phyloP scores from a whole-genome alignment of 2,329 filamentous ascomycete genomes.

The Exophiala mesophila region DNA sequence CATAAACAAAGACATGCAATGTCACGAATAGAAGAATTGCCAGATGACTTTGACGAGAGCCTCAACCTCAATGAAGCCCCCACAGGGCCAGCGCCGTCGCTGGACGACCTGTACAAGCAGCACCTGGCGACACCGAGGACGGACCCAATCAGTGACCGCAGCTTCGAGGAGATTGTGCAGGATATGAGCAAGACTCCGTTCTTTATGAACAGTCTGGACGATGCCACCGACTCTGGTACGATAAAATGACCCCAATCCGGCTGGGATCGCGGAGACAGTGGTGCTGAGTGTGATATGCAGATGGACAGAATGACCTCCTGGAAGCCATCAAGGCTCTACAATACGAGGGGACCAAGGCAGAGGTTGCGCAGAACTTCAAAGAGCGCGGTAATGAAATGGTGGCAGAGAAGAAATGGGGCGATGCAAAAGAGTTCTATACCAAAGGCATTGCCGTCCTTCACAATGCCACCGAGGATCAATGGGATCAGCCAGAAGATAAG shows the following conservation, averaged over 20 bases:
- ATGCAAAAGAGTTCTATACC: conserved; percentile 86
- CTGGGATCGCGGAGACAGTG: neutral
- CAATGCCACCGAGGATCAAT: conserved; percentile 41
- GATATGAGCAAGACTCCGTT: conserved; percentile 71
- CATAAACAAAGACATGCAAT: no score
- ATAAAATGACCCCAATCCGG: conserved; percentile 4
- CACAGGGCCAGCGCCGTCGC: conserved; percentile 13
- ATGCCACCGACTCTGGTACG: conserved; percentile 51
- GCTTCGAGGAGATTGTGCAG: conserved; percentile 53
- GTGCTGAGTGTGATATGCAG: conserved; percentile 27
- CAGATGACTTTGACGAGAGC: conserved; percentile 47
- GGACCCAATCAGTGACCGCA: conserved; percentile 21
- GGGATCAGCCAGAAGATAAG: conserved; percentile 48
- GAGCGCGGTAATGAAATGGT: conserved; percentile 91
- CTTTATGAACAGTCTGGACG: conserved; percentile 89
- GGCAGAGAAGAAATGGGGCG: conserved; percentile 64
- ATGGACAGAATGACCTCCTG: conserved; percentile 71
- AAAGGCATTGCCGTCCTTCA: conserved; percentile 74
- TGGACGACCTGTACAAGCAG: conserved; percentile 25
- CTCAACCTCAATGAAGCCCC: conserved; percentile 38
- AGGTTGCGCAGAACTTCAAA: conserved; percentile 80
- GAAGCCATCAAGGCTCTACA: conserved; percentile 85
- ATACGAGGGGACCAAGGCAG: conserved; percentile 83
- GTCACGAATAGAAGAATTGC: conserved; percentile 45
- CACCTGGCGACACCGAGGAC: conserved; percentile 30